Evolutionary conservation across 73 alveolate genomes (phyloP).

Genomic region (Urostyla sp.): DNA sequence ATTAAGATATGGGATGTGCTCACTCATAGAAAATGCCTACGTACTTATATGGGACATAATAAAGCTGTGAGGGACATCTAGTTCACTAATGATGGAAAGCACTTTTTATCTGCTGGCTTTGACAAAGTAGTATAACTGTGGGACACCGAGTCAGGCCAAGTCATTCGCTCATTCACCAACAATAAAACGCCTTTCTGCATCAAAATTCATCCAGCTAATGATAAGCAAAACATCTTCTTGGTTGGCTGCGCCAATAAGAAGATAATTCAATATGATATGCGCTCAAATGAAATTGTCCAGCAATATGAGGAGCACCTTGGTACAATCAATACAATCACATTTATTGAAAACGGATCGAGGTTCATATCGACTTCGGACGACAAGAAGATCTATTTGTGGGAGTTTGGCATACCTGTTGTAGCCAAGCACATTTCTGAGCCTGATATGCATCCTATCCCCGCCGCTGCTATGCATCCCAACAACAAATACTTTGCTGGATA

Average conservation of each 20-base stretch:
- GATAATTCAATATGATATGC: slow-evolving; percentile 89
- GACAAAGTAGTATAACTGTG: slow-evolving; percentile 93
- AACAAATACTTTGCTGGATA: slow-evolving; percentile 96
- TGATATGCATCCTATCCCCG: slow-evolving; percentile 95
- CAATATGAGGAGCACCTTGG: slow-evolving; percentile 97
- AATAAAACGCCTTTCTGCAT: slow-evolving; percentile 95
- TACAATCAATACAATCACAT: slow-evolving; percentile 89
- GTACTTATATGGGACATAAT: slow-evolving; percentile 96
- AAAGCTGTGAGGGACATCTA: slow-evolving; percentile 97
- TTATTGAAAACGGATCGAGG: slow-evolving; percentile 88
- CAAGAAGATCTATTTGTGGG: slow-evolving; percentile 97
- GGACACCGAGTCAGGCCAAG: slow-evolving; percentile 99
- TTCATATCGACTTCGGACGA: slow-evolving; percentile 98
- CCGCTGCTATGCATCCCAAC: slow-evolving; percentile 94
- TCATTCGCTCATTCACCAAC: slow-evolving; percentile 81
- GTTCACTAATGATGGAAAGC: slow-evolving; percentile 93
- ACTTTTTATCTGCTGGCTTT: slow-evolving; percentile 91
- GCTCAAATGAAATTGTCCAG: slow-evolving; percentile 83
- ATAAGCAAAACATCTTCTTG: slow-evolving; percentile 87
- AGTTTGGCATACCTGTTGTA: slow-evolving; percentile 97
- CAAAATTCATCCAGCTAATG: slow-evolving; percentile 90
- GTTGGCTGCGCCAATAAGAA: slow-evolving; percentile 87
- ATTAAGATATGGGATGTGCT: slow-evolving; percentile 98
- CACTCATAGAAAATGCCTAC: slow-evolving; percentile 91
- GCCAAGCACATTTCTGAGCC: slow-evolving; percentile 97